Base-by-base conservation (phyloP, 2,329 filamentous ascomycete species). In the Pyrenophora graminea region DNA sequence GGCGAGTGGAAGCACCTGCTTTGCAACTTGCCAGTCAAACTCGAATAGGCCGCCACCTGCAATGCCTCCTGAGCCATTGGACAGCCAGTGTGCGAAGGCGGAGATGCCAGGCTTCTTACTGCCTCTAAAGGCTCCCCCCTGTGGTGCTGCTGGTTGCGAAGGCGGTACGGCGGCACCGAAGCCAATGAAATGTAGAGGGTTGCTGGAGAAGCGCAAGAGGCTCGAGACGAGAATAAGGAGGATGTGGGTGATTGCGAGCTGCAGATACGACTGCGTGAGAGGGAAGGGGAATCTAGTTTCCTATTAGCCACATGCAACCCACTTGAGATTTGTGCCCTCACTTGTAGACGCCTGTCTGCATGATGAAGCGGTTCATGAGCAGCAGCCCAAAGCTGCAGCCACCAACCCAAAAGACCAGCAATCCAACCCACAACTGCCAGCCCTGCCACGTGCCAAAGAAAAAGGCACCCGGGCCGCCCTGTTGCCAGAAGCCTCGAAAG, bases 21-120 rank as follows among this genome's bases (percentile, higher is more conserved):
- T 76, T 1, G 74, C 79, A n/a, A 77, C 71, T 33, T 70, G 63
- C 52, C 68, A 70, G 47, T 82, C 78, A 46, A 82, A 80, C 54
- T 82, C 80, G 47, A 83, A 79, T 3, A 82, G 59, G 7, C 80
- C 79, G 15, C 79, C 80, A n/a, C 80, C 79, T 27, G 80, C 77
- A 53, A 81, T 80, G 13, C 79, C 78, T 3, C 78, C 77, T 0
- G 74, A 76, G 9, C 75, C 74, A 48, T 71, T 71, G 10, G 63
- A 46, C 55, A 79, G 50, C 72, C 74, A 72, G 41, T 59, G 64
- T n/a, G 55, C 60, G 48, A 75, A 64, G 9, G 57, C 63, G n/a
- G 37, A 49, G n/a, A 59, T 37, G 3, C 57, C 56, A n/a, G 57
- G 51, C 47, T 60, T 66, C 44, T 63, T 68, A 42, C 48, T 61